Conservation (phyloP, 2,329 filamentous ascomycete species). For the Epichloe aotearoae region DNA sequence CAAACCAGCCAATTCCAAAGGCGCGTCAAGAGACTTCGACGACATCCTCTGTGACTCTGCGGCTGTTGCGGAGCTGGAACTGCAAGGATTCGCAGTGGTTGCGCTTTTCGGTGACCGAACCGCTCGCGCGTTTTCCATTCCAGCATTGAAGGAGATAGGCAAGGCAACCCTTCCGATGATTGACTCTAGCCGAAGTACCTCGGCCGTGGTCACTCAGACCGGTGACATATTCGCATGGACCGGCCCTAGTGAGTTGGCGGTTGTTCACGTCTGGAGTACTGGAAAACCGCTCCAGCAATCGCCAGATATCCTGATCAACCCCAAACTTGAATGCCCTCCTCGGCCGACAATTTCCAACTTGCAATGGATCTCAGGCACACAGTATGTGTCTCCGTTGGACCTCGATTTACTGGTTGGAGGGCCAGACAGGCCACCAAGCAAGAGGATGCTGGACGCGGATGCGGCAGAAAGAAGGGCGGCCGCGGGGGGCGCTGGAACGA, state of each 20-base stretch:
- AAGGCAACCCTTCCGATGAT: constrained; percentile 53
- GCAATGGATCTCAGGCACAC: constrained; percentile 93
- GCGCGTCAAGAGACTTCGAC: constrained; percentile 85
- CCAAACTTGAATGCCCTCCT: constrained; percentile 56
- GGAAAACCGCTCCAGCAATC: constrained; percentile 49
- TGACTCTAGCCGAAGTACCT: constrained; percentile 58
- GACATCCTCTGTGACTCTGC: constrained; percentile 72
- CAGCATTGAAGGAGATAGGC: constrained; percentile 73
- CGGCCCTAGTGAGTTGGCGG: constrained; percentile 70
- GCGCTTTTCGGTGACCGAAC: constrained; percentile 75
- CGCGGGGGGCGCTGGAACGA: constrained; percentile 16
- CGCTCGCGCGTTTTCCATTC: constrained; percentile 73
- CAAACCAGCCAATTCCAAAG: constrained; percentile 71
- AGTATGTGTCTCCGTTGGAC: constrained; percentile 75
- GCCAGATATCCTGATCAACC: constrained; percentile 69
- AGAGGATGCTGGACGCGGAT: constrained; percentile 72
- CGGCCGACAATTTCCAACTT: constrained; percentile 89
- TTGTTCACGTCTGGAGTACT: constrained; percentile 76
- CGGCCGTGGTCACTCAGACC: constrained; percentile 58
- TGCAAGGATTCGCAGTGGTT: constrained; percentile 65
- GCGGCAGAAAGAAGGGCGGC: constrained; percentile 58
- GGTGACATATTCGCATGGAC: constrained; percentile 83
- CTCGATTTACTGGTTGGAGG: constrained; percentile 86
- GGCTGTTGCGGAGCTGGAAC: constrained; percentile 58
- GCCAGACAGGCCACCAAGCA: constrained; percentile 73